These are phyloP conservation scores for Myotisia sp. DNA, from an alignment of 2,329 filamentous ascomycete genomes.

Conservation along the genomic window DNA sequence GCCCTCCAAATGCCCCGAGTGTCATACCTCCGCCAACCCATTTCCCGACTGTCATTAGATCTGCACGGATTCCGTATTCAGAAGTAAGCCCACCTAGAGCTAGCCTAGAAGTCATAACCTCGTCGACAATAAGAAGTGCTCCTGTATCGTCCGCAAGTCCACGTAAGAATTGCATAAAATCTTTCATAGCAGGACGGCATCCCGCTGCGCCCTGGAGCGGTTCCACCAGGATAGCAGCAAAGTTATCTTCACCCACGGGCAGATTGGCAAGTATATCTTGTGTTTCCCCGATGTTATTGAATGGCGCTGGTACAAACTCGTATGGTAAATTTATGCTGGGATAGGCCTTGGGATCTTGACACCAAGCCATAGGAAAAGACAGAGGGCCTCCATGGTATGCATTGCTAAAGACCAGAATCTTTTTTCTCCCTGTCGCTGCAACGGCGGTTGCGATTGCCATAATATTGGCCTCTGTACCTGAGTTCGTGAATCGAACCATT, in stretches of 20 bases:
- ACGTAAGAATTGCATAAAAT: constrained; percentile 42
- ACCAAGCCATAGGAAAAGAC: constrained; percentile 23
- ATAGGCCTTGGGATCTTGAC: constrained; percentile 13
- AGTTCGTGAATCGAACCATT: constrained; percentile 48
- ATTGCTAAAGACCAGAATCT: constrained; percentile 38
- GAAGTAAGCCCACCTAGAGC: constrained; percentile 37
- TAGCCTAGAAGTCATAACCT: constrained; percentile 55
- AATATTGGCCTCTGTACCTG: constrained; percentile 51
- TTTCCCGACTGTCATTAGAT: constrained; percentile 52
- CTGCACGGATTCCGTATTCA: constrained; percentile 36
- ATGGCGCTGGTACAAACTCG: constrained; percentile 47
- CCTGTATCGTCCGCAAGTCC: constrained; percentile 35
- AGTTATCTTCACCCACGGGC: constrained; percentile 20
- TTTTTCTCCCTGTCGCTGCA: constrained; percentile 21
- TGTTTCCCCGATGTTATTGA: constrained; percentile 44
- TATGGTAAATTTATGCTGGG: constrained; percentile 34
- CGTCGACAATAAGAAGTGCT: constrained; percentile 53
- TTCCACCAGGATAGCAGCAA: constrained; percentile 54
- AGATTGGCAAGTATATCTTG: constrained; percentile 28
- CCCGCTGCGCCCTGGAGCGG: constrained; percentile 52
- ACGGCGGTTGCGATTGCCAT: constrained; percentile 41
- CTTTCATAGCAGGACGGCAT: constrained; percentile 35
- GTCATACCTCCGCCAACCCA: constrained; percentile 52
- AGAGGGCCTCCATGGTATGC: constrained; percentile 45
- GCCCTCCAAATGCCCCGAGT: constrained; percentile 54